Evolutionary conservation across 108 stramenopile genomes (phyloP), one percentile per base, ranked within the genome.

Genomic region (Discostella pseudostelligera): DNA sequence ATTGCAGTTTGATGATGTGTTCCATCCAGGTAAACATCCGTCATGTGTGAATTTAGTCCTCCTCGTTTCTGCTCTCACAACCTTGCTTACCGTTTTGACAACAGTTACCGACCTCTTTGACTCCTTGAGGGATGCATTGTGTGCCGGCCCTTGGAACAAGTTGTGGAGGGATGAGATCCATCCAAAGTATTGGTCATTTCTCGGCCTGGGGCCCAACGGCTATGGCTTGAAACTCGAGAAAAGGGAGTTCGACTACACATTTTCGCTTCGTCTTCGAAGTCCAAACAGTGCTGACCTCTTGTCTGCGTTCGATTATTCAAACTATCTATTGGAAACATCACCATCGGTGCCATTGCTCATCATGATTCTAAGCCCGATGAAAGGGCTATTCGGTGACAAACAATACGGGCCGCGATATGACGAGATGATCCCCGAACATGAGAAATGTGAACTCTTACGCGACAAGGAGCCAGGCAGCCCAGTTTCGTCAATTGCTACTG

Each of bases 131-230:
- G 12, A 22, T 17, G 62, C 71, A 16, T 46, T 59, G 25, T 42
- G 19, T 19, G 39, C 62, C 16, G 62, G 61, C 4, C 26, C 45
- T 63, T 16, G 12, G 28, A 39, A 22, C 11, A 48, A 46, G 19
- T 65, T 50, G 24, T 72, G 71, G 71, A 72, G 70, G 20, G 62
- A 64, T 5, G 24, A 46, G 25, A 28, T 72, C 10, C 62, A 72
- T 36, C 70, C 70, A 5, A 72, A 72, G 29, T 72, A 39, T 40
- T 72, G 70, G 70, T 13, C 1, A 46, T 64, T 64, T 17, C 29
- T 64, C 1, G 35, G 24, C 8, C 0, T 72, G n/a, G 70, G 70
- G 47, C 47, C 47, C 0, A 46, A 46, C 24, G 53, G 53, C 53
- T 54, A 54, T n/a, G 53, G 28, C 28, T 5, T 54, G 29, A 54